Conservation (phyloP, 139 green algal species). For the Diplosphaera chodatii region DNA sequence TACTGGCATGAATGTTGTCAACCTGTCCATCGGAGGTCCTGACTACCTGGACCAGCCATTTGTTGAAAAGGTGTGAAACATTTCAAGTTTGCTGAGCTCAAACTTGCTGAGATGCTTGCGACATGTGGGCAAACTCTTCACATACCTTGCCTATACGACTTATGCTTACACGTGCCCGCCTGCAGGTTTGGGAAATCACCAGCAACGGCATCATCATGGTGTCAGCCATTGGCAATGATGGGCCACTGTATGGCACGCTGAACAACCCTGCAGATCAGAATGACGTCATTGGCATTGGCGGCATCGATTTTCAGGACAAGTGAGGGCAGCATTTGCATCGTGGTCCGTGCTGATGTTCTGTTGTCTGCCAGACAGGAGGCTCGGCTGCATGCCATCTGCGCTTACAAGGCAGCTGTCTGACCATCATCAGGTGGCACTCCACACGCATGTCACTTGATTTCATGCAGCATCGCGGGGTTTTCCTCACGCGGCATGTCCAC, state of each 20-base stretch:
- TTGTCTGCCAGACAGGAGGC: too few species aligned
- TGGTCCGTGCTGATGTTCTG: too few species aligned
- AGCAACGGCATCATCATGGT: constrained; percentile 91
- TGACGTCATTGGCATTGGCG: constrained; percentile 96
- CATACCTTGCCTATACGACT: too few species aligned
- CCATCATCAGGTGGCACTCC: too few species aligned
- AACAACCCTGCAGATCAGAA: constrained; percentile 98
- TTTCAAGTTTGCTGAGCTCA: too few species aligned
- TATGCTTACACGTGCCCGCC: too few species aligned
- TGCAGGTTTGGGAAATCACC: constrained; percentile 86
- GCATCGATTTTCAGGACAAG: constrained; percentile 80
- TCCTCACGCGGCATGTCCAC: constrained; percentile 92
- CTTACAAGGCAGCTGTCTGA: too few species aligned
- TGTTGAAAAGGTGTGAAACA: constrained; percentile 94
- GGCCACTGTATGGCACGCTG: constrained; percentile 93
- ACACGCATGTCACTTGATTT: too few species aligned
- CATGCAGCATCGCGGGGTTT: constrained; percentile 75
- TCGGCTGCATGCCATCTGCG: too few species aligned
- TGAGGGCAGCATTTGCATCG: not conserved
- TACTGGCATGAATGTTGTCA: constrained; percentile 87
- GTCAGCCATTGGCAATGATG: constrained; percentile 93
- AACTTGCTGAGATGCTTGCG: too few species aligned
- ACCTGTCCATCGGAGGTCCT: constrained; percentile 95
- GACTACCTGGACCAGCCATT: constrained; percentile 98
- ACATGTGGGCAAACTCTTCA: too few species aligned